phyloP scores from a whole-genome alignment of 2,329 filamentous ascomycete species.

The Fusarium sororula region DNA sequence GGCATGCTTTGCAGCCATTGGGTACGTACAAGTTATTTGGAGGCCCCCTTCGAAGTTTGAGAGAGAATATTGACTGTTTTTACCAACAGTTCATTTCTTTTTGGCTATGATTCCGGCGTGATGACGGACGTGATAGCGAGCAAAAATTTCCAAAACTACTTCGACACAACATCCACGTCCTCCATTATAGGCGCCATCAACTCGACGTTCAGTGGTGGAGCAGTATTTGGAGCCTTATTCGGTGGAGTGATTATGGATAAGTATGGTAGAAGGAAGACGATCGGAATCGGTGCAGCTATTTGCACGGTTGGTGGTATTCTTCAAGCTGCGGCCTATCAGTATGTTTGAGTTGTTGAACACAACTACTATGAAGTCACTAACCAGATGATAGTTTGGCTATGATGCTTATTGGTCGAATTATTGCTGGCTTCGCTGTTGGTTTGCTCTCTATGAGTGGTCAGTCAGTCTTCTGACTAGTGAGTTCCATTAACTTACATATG shows the following conservation, averaged over 20 bases:
- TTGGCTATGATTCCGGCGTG: conserved; percentile 52
- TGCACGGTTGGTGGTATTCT: conserved; percentile 62
- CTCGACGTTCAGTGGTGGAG: conserved; percentile 58
- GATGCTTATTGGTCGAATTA: conserved; percentile 39
- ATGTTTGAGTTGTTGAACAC: conserved; percentile 19
- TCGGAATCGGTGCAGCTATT: conserved; percentile 62
- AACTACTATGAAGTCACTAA: conserved; percentile 55
- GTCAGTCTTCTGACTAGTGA: conserved; percentile 34
- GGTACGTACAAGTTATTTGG: conserved; percentile 40
- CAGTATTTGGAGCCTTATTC: conserved; percentile 39
- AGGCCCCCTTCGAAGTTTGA: not conserved
- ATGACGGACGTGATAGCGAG: conserved; percentile 63
- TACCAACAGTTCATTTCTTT: conserved; percentile 50
- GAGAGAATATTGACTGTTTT: not conserved
- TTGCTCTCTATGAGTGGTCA: conserved; percentile 53
- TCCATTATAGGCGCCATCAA: conserved; percentile 66
- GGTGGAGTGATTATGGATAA: conserved; percentile 60
- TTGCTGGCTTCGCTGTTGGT: conserved; percentile 40
- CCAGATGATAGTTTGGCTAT: conserved; percentile 43
- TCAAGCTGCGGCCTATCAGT: conserved; percentile 58
- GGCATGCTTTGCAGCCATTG: conserved; percentile 53
- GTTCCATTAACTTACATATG: conserved; percentile 58
- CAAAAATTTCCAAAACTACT: conserved; percentile 61
- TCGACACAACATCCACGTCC: conserved; percentile 56
- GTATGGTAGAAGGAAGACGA: conserved; percentile 62